Evolutionary conservation across 257 asterid species (phyloP), one percentile per base, ranked within the genome.

Genomic region (Echites panduratus): DNA sequence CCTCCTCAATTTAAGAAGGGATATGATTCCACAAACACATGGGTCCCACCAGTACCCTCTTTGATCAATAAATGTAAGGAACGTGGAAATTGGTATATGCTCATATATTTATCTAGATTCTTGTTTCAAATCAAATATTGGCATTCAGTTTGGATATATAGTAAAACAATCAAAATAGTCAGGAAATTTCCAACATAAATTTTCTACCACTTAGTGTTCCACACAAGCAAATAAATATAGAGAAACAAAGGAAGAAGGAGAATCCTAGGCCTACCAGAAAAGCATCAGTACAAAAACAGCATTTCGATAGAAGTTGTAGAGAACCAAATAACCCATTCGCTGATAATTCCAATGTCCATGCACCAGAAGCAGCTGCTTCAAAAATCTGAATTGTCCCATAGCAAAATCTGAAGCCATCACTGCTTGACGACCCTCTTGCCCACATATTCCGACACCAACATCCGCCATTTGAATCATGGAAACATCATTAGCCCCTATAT

Each of bases 391-490:
- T 79, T 95, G 98, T 69, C 99, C 99, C 98, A 95, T 92, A 38
- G 99, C 97, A 86, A 92, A 95, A 85, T 95, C 99, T 35, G 99
- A 87, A 35, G 99, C 99, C 99, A 95, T 95, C 82, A 95, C 99
- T 56, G 98, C 99, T 87, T 95, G 99, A 73, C 98, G 96, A 83
- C 99, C 99, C 86, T 95, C 99, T 81, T 89, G 97, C 78, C 99
- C 99, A 85, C 97, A 90, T 77, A 95, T 87, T 75, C 99, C 99
- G 79, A 95, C 97, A 79, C 99, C 99, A 86, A 95, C 97, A 85
- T 95, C 99, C 64, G 99, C 98, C 98, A 95, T 95, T 92, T 95
- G 99, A 80, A 95, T 95, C 99, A 95, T 95, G 72, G 99, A 95
- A 82, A 95, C 98, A 71, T 95, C 99, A 79, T 95, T 95, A 17